These are phyloP conservation scores for Lablab purpureus DNA, from an alignment of 306 rosid genomes.

Conservation along the genomic window DNA sequence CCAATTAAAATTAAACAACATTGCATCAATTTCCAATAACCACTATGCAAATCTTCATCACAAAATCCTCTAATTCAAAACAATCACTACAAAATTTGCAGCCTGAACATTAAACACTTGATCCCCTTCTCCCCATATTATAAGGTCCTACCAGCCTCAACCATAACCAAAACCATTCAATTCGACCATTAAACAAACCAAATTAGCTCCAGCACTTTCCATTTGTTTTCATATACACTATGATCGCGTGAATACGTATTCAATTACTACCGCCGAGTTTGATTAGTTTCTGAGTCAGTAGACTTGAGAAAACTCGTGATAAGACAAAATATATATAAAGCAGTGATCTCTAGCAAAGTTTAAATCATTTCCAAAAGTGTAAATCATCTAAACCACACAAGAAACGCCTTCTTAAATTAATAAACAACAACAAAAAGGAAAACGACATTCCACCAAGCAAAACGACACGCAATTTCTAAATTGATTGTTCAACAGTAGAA, in stretches of 20 bases:
- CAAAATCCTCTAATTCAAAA: conserved; percentile 23
- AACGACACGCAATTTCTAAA: not conserved
- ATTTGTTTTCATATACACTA: conserved; percentile 1
- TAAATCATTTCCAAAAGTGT: not conserved
- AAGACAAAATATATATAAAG: no score
- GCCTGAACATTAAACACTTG: not conserved
- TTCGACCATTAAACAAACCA: not conserved
- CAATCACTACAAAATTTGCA: not conserved
- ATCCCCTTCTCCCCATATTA: not conserved
- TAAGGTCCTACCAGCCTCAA: not conserved
- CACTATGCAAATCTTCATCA: conserved; percentile 6
- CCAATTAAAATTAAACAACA: not conserved
- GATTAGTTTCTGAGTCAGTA: no score
- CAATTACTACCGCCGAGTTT: no score
- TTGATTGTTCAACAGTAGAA: not conserved
- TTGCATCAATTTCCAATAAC: not conserved
- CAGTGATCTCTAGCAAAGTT: not conserved
- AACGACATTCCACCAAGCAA: not conserved
- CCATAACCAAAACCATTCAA: not conserved
- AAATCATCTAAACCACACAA: not conserved
- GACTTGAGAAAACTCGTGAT: no score
- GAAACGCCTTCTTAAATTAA: not conserved
- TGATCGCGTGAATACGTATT: not conserved
- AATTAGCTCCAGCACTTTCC: conserved; percentile 4
- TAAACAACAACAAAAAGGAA: not conserved